Evolutionary conservation across 305 asterid genomes (phyloP).

Genomic region (Andrographis paniculata): DNA sequence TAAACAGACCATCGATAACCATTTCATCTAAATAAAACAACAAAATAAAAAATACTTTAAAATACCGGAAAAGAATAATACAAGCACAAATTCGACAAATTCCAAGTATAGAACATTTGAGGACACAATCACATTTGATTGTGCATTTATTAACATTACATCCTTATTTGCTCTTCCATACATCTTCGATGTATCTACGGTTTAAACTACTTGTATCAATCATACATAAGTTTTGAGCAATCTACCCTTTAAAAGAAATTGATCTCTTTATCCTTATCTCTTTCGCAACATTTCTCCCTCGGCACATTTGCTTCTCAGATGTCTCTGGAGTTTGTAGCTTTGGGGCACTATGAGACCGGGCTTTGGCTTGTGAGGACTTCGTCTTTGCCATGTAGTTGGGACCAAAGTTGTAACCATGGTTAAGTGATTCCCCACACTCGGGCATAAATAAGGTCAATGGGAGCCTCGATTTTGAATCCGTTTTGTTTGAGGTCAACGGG

Average conservation of each 20-base stretch:
- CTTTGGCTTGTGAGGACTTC: conserved; percentile 79
- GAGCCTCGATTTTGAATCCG: conserved; percentile 26
- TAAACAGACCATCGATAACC: too few relatives aligned
- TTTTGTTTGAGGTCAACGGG: conserved; percentile 40
- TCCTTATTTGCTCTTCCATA: background rate
- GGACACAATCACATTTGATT: too few relatives aligned
- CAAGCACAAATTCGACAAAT: too few relatives aligned
- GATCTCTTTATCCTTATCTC: conserved; percentile 88
- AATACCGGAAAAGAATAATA: too few relatives aligned
- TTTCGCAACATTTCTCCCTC: conserved; percentile 78
- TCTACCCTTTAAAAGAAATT: conserved; percentile 66
- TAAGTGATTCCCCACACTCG: conserved; percentile 59
- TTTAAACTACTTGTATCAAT: background rate
- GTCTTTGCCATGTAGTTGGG: conserved; percentile 94
- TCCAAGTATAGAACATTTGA: too few relatives aligned
- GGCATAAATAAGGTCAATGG: conserved; percentile 43
- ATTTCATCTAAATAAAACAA: too few relatives aligned
- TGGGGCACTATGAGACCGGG: conserved; percentile 89
- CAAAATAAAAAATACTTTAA: too few relatives aligned
- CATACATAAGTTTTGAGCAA: conserved; percentile 36
- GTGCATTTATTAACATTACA: too few relatives aligned
- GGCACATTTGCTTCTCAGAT: conserved; percentile 49
- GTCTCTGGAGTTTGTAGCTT: conserved; percentile 70
- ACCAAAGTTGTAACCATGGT: conserved; percentile 47
- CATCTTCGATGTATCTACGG: background rate